Evolutionary conservation across 306 rosid species (phyloP).

Genomic region (Begonia loranthoides): DNA sequence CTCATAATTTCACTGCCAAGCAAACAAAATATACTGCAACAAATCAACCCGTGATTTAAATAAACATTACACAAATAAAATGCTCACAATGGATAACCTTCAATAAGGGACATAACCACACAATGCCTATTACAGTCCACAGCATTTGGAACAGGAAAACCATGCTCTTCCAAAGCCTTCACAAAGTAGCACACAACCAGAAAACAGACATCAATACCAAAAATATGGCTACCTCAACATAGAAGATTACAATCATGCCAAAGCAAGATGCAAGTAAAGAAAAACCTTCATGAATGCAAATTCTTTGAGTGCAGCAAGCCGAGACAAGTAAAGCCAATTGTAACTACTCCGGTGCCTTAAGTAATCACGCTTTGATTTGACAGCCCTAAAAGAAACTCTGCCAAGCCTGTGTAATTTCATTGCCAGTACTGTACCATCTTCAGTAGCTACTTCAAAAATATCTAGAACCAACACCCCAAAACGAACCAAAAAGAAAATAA

Average conservation of each 20-base stretch:
- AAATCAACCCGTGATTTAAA: no score
- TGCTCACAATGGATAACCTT: conserved; percentile 82
- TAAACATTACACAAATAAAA: no score
- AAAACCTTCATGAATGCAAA: conserved; percentile 91
- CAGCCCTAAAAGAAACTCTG: conserved; percentile 84
- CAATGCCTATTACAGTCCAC: conserved; percentile 84
- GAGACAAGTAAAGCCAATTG: conserved; percentile 86
- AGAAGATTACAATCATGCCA: conserved; percentile 2
- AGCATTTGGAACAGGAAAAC: conserved; percentile 79
- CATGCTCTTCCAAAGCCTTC: conserved; percentile 80
- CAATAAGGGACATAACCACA: conserved; percentile 80
- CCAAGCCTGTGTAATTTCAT: conserved; percentile 92
- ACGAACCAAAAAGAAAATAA: background rate
- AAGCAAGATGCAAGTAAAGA: background rate
- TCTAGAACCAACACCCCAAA: conserved; percentile 19
- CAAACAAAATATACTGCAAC: no score
- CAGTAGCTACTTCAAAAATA: conserved; percentile 83
- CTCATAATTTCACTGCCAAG: no score
- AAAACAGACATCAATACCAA: conserved; percentile 7
- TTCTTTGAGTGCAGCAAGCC: conserved; percentile 89
- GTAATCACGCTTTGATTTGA: conserved; percentile 92
- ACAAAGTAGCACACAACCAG: conserved; percentile 10
- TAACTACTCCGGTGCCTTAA: conserved; percentile 73
- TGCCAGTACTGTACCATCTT: conserved; percentile 76
- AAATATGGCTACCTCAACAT: conserved; percentile 1